Evolutionary conservation across 2,329 filamentous ascomycete species (phyloP), one percentile per base, ranked within the genome.

Genomic region (Biscogniauxia marginata): DNA sequence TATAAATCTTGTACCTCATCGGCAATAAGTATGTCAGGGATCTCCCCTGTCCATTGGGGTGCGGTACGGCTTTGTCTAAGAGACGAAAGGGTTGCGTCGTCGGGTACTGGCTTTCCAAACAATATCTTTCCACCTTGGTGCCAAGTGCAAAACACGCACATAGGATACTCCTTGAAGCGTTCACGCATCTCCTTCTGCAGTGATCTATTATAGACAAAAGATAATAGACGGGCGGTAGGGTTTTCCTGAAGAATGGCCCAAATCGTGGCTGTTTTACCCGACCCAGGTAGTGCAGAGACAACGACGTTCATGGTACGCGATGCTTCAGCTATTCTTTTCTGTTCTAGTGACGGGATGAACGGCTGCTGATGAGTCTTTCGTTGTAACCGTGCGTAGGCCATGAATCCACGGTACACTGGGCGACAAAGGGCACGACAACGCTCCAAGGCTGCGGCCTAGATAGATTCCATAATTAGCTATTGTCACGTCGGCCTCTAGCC

Each of bases 1-100:
- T 65, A 69, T 22, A 68, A 72, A 25, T 72, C 69, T 24, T 71
- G 70, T 19, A 72, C 63, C 52, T 72, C 70, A 25, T 72, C 69
- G 8, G 71, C 34, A 4, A 71, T 63, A 24, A 72, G 57, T 3
- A 71, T 65, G n/a, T 72, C 67, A 50, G 66, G 71, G 13, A 65
- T 65, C 9, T 24, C 20, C 7, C n/a, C 57, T 3, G 7, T 49
- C 65, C 68, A 70, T 20, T 18, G 5, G 6, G 68, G 67, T 22
- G 59, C 53, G 11, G 49, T 16, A 4, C 62, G 47, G 2, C 47
- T 50, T 23, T 45, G 46, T 7, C 62, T 53, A 13, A 60, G 46
- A 16, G 39, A 52, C 19, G 30, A 50, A 20, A 71, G 51, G 6
- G 51, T 46, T 3, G 44, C 19, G 45, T 71, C 67, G 11, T 58